Conservation (phyloP, 1,284 basidiomycete species). For the Apiotrichum porosum region DNA sequence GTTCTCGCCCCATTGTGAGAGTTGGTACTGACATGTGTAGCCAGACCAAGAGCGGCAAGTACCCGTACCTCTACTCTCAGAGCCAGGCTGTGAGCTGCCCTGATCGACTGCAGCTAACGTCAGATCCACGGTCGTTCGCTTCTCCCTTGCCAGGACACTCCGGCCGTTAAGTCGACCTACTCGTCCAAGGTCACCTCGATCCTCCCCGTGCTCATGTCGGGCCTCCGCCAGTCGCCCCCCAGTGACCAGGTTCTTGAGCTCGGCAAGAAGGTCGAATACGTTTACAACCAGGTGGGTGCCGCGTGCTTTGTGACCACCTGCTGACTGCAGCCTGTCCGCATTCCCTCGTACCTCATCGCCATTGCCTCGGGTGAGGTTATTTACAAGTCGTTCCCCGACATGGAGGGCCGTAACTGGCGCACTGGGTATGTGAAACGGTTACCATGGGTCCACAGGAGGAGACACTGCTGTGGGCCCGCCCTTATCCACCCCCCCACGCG, state of each 20-base stretch:
- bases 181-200: slow-evolving; percentile 66
- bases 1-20: slow-evolving; percentile 24
- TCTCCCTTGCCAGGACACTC: slow-evolving; percentile 65
- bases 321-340: slow-evolving; percentile 62
- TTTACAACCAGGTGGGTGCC: slow-evolving; percentile 55
- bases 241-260: slow-evolving; percentile 63
- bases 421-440: too few species aligned
- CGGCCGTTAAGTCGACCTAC: slow-evolving; percentile 59
- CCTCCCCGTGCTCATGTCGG: slow-evolving; percentile 79
- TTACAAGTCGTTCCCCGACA: slow-evolving; percentile 62
- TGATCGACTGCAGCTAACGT: slow-evolving; percentile 16
- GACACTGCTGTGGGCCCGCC: too few species aligned
- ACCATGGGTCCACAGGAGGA: too few species aligned
- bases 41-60: slow-evolving; percentile 81
- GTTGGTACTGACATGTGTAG: slow-evolving; percentile 45
- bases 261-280: slow-evolving; percentile 54
- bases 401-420: slow-evolving; percentile 65
- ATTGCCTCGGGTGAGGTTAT: slow-evolving; percentile 77
- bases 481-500: too few species aligned
- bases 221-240: slow-evolving; percentile 69
- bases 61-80: slow-evolving; percentile 90
- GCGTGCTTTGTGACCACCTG: neutral
- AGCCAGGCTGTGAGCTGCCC: slow-evolving; percentile 62
- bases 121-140: slow-evolving; percentile 73
- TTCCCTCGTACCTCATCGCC: slow-evolving; percentile 81